These are phyloP conservation scores for Aspergillus caelatus DNA, from an alignment of 2,329 filamentous ascomycete species.

Conservation along the genomic window DNA sequence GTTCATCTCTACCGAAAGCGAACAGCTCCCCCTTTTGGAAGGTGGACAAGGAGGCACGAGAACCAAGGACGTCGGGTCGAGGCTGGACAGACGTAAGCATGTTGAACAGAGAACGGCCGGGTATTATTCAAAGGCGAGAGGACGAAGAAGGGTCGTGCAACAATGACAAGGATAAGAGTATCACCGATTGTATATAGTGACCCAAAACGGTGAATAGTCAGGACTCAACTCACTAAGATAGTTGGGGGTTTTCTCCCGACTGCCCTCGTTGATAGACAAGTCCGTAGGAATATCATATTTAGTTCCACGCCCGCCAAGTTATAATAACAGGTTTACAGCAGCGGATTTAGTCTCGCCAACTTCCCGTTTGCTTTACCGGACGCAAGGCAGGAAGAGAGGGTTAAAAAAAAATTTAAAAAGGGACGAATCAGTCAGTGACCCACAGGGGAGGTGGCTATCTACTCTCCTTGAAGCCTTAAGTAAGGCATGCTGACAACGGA, in stretches of 20 bases:
- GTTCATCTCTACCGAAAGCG: constrained; percentile 11
- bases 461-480: constrained; percentile 3
- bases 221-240: constrained; percentile 14
- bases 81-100: constrained; percentile 32
- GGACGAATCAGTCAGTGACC: constrained; percentile 7
- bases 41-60: constrained; percentile 21
- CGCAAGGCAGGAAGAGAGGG: constrained; percentile 6
- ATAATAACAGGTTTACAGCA: background rate
- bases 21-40: constrained; percentile 8
- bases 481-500: constrained; percentile 9
- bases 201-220: background rate
- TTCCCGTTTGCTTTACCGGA: constrained; percentile 17
- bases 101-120: constrained; percentile 10
- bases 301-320: constrained; percentile 6
- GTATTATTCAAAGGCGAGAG: background rate
- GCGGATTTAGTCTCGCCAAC: constrained; percentile 4
- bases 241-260: constrained; percentile 4
- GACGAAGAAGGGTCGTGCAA: background rate
- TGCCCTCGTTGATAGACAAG: constrained; percentile 14
- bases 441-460: constrained; percentile 8
- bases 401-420: background rate
- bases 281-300: constrained; percentile 12
- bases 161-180: background rate
- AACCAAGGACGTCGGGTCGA: constrained; percentile 18
- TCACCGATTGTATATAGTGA: background rate